Percentiles rank a stretch among this genome's conserved stretches.
Conservation (phyloP, 805 yeast genomes). For the Nakazawaea wickerhamii region DNA sequence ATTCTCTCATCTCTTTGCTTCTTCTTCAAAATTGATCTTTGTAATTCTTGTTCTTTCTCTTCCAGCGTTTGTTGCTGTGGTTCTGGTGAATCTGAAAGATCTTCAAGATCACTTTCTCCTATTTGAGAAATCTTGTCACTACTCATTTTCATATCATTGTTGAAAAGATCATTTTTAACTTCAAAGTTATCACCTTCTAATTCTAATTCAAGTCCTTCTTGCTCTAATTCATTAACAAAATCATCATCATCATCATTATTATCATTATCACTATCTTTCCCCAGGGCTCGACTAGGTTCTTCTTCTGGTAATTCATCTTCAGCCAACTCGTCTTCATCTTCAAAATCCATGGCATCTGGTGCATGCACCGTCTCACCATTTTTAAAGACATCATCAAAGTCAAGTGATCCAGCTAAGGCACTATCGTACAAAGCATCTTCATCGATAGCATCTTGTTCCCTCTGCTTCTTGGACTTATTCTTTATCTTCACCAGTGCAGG, state of each 20-base stretch:
- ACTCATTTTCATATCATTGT: slow-evolving; percentile 25
- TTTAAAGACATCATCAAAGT: slow-evolving; percentile 25
- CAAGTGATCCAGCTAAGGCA: slow-evolving; percentile 28
- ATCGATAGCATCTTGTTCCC: slow-evolving; percentile 2
- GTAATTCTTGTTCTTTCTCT: slow-evolving; percentile 13
- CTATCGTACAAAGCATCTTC: slow-evolving; percentile 28
- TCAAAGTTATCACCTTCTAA: slow-evolving; percentile 23
- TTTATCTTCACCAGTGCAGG: background rate
- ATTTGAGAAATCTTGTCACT: slow-evolving; percentile 24
- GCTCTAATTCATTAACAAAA: slow-evolving; percentile 31
- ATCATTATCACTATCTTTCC: slow-evolving; percentile 15
- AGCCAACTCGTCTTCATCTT: slow-evolving; percentile 90
- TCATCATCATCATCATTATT: slow-evolving; percentile 33
- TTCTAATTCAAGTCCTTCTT: slow-evolving; percentile 32
- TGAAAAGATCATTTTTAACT: slow-evolving; percentile 26
- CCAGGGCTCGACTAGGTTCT: slow-evolving; percentile 12
- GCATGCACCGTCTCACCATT: slow-evolving; percentile 67
- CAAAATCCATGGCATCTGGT: slow-evolving; percentile 90
- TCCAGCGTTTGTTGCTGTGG: slow-evolving; percentile 11
- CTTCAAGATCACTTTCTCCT: slow-evolving; percentile 16
- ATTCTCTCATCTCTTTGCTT: slow-evolving; percentile 28
- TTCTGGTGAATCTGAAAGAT: slow-evolving; percentile 16
- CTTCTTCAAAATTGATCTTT: slow-evolving; percentile 22
- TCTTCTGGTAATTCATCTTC: slow-evolving; percentile 63
- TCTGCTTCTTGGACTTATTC: background rate